Evolutionary conservation across 2,329 filamentous ascomycete genomes (phyloP), one percentile per base, ranked within the genome.

Genomic region (Talaromyces sp.): DNA sequence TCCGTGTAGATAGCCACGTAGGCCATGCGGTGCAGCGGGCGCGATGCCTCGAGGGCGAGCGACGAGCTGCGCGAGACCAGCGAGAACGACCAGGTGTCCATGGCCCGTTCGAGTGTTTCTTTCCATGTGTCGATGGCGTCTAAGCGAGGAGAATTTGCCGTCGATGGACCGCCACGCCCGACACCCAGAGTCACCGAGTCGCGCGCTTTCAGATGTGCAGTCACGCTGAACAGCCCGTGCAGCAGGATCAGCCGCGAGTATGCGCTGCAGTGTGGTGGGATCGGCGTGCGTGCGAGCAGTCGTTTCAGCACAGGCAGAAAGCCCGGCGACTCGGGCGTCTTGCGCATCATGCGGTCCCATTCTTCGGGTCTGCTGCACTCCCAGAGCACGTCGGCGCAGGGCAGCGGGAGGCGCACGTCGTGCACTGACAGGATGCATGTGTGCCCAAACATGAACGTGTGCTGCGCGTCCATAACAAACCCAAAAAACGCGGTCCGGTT

Each of bases 401-500:
- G 69, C 32, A 71, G 59, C 3, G 68, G 64, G 8, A 71, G 63
- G 15, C 64, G 68, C 22, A 71, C 63, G 53, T 71, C 70, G 33
- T 68, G 66, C 6, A 69, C 67, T 1, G 68, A 70, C 13, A 71
- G 65, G 39, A 67, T 63, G 22, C 67, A 67, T 1, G 65, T 70
- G 49, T 70, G 70, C 2, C 69, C 69, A 33, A 71, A 71, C 61
- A 71, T 67, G 51, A 67, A 71, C 32, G 64, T 65, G 58, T 71
- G 70, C 28, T 71, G 70, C 4, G 69, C 68, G 57, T 71, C 70
- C 70, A 71, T 71, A 11, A 71, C 56, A 47, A 71, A 71, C 0
- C 67, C 70, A 44, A 71, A 71, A 54, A 68, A 71, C 22, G 70
- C 69, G 2, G 67, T 68, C 4, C 69, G 62, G 28, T 66, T 65